Evolutionary conservation across 2,329 filamentous ascomycete genomes (phyloP), one percentile per base, ranked within the genome.

Genomic region (Thelonectria olida): DNA sequence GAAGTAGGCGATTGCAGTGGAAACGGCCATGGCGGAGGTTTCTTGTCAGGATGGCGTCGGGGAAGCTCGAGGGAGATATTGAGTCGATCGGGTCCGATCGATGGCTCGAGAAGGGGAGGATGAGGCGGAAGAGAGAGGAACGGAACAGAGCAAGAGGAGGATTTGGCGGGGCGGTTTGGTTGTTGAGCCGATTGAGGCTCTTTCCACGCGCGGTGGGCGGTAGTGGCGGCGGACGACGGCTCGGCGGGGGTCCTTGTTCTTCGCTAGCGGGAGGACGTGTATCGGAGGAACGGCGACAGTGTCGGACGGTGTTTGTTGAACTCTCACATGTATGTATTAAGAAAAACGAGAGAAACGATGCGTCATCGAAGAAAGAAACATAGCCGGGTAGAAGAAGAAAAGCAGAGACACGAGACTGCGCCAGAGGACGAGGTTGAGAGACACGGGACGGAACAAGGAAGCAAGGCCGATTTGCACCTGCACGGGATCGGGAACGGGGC

Each of bases 1-100:
- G 74, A 85, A 84, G 75, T 84, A 84, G 72, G 65, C 69, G 64
- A 81, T 59, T 72, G 77, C 76, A 66, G 64, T 67, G 64, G 77
- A 69, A 64, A 81, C 42, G 65, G 75, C 71, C 79, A 82, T 82
- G 70, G 58, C 63, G 62, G 56, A 49, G 57, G 44, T 22, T 60
- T 62, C 10, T 25, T 7, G 4, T 8, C 52, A 52, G 56, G 13
- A 17, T 8, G 13, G 42, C 12, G 25, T 45, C 34, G 38, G 45
- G 27, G 36, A 23, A 7, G 17, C 22, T 45, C 22, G 45, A 51
- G 28, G 31, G 41, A 22, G 28, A 48, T 53, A 38, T 31, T 38
- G 23, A 9, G 25, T 45, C 47, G 54, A 31, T 31, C 38, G 38
- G 17, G 39, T 36, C 28, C 22, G 51, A 59, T 44, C 44, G 36